Evolutionary conservation across 768 basidiomycete species (phyloP).

Genomic region (Mycena venus): DNA sequence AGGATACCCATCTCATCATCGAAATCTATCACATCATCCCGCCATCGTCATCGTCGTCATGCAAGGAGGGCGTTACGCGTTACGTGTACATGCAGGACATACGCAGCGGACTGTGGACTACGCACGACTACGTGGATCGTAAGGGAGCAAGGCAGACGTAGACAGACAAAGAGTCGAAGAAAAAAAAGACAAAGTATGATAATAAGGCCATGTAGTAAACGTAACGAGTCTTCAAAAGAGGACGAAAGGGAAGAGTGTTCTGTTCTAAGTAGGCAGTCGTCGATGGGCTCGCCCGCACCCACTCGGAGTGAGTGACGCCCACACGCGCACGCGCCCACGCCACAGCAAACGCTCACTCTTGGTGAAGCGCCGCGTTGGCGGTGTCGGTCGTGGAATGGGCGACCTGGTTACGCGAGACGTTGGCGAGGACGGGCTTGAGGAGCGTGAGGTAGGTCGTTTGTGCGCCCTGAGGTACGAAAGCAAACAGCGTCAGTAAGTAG

Average conservation of each 20-base stretch:
- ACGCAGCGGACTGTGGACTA: conserved; percentile 14
- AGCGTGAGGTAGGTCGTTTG: conserved; percentile 82
- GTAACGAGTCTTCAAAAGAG: not conserved
- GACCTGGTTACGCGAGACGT: conserved; percentile 63
- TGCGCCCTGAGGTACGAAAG: conserved; percentile 76
- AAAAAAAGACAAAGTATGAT: not conserved
- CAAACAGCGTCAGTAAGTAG: conserved; percentile 9
- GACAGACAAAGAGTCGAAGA: not conserved
- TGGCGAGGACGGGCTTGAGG: conserved; percentile 85
- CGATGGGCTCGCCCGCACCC: too few relatives aligned
- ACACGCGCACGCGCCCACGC: not conserved
- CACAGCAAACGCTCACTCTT: not conserved
- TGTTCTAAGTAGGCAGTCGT: too few relatives aligned
- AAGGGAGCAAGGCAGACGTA: not conserved
- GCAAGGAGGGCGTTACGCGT: conserved; percentile 16
- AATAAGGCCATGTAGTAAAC: conserved; percentile 4
- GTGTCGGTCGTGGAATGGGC: conserved; percentile 68
- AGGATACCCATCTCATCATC: not conserved
- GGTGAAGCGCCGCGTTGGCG: conserved; percentile 68
- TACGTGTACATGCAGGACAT: conserved; percentile 24
- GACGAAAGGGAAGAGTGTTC: too few relatives aligned
- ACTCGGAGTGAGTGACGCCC: not conserved
- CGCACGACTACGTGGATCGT: conserved; percentile 24
- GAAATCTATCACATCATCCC: not conserved
- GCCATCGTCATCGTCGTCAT: conserved; percentile 8